phyloP scores from a whole-genome alignment of 768 basidiomycete species.

The Amanita subjunquillea region DNA sequence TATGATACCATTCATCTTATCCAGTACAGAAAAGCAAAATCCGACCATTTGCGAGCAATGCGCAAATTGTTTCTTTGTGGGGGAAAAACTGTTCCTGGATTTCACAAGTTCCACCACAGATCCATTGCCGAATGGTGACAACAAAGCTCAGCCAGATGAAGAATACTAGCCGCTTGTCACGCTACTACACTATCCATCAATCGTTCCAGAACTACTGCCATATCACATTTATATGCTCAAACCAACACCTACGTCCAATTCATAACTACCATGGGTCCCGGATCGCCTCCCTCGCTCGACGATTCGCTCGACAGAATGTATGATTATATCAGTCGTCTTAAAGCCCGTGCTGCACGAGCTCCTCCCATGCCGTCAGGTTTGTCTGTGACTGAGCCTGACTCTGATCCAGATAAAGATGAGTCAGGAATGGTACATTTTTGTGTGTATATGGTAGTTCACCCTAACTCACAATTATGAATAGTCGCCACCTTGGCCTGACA shows the following conservation, averaged over 20 bases:
- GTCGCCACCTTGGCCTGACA: constrained; percentile 1
- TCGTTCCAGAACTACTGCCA: not conserved
- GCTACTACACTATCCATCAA: not conserved
- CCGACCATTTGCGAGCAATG: not conserved
- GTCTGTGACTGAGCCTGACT: not conserved
- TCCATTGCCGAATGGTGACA: not conserved
- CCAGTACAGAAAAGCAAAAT: not conserved
- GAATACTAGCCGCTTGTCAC: not conserved
- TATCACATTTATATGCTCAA: not conserved
- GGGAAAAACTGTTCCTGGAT: too few relatives aligned
- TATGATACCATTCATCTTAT: constrained; percentile 7
- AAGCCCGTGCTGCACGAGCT: not conserved
- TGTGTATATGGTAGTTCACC: not conserved
- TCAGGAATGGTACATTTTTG: not conserved
- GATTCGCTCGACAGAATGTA: not conserved
- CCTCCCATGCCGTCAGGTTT: not conserved
- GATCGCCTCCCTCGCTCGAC: not conserved
- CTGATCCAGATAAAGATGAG: constrained; percentile 1
- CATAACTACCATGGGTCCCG: not conserved
- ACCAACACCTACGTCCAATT: not conserved
- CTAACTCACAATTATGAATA: not conserved
- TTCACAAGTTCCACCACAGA: too few relatives aligned
- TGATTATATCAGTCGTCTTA: not conserved
- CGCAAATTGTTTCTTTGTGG: too few relatives aligned
- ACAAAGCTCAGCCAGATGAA: not conserved